A percentile compares a stretch with the other conserved stretches of the same genome.
Conservation (phyloP, 192 early-diverging fungal genomes). For the Backusella tuberculispora region DNA sequence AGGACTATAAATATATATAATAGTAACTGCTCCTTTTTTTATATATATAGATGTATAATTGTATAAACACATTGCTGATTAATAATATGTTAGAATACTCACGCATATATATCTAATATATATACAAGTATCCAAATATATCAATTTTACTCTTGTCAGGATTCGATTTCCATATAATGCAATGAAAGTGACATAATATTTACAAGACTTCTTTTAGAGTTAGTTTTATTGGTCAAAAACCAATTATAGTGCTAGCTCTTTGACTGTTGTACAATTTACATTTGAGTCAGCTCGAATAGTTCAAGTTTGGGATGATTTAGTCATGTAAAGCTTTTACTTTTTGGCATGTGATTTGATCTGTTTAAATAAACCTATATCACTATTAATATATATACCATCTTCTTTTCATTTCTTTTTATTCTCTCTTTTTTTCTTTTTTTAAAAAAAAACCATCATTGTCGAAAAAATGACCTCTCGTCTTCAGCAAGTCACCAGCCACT, state of each 20-base stretch:
- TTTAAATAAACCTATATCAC: not conserved
- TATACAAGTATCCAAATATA: not conserved
- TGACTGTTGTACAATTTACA: not conserved
- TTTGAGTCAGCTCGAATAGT: slow-evolving; percentile 12
- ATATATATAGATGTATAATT: too few relatives aligned
- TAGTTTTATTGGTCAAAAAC: not conserved
- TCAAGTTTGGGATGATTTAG: not conserved
- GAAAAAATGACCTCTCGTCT: slow-evolving; percentile 55
- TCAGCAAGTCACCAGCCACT: slow-evolving; percentile 55
- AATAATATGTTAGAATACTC: too few relatives aligned
- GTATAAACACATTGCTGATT: too few relatives aligned
- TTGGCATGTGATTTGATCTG: slow-evolving; percentile 1
- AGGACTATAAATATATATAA: too few relatives aligned
- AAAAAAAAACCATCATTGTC: not conserved
- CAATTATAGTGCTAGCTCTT: not conserved
- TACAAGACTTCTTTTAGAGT: not conserved
- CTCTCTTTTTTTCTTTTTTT: not conserved
- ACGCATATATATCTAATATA: too few relatives aligned
- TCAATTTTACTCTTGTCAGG: slow-evolving; percentile 7
- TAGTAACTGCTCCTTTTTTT: too few relatives aligned
- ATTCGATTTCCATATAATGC: not conserved
- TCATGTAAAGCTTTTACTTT: not conserved
- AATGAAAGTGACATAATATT: not conserved
- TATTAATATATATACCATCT: not conserved
- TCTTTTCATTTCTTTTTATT: not conserved